Evolutionary conservation across 116 monocot genomes (phyloP).

Genomic region (Posidonia oceanica): DNA sequence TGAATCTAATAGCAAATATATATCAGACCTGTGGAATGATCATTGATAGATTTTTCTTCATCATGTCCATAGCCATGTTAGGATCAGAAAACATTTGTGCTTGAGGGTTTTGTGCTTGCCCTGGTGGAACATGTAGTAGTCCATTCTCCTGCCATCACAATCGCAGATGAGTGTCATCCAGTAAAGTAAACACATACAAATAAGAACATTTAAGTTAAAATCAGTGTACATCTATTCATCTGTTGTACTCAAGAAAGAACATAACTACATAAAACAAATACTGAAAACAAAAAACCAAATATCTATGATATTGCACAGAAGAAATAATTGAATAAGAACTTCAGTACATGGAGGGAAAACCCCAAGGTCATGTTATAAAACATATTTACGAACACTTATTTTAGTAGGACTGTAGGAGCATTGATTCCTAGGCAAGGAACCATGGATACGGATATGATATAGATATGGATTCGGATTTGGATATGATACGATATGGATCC

Average conservation of each 20-base stretch:
- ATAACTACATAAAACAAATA: no score
- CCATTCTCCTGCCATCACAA: constrained; percentile 75
- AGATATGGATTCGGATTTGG: no score
- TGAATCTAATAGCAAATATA: not conserved
- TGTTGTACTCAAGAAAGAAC: not conserved
- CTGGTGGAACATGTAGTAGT: constrained; percentile 85
- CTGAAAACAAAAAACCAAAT: no score
- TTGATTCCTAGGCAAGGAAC: no score
- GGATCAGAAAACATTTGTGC: constrained; percentile 99
- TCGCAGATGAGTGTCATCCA: not conserved
- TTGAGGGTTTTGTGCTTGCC: constrained; percentile 75
- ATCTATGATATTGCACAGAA: no score
- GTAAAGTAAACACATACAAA: not conserved
- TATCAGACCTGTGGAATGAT: constrained; percentile 81
- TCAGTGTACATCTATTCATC: not conserved
- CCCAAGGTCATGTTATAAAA: no score
- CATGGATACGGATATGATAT: no score
- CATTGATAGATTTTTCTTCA: constrained; percentile 99
- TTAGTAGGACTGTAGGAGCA: no score
- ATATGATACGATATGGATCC: no score
- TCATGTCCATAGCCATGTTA: constrained; percentile 99
- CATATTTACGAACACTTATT: no score
- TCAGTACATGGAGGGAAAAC: no score
- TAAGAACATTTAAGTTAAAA: not conserved
- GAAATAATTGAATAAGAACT: no score